Evolutionary conservation across 140 eudicot genomes (phyloP).

Genomic region (Anethum foeniculum): DNA sequence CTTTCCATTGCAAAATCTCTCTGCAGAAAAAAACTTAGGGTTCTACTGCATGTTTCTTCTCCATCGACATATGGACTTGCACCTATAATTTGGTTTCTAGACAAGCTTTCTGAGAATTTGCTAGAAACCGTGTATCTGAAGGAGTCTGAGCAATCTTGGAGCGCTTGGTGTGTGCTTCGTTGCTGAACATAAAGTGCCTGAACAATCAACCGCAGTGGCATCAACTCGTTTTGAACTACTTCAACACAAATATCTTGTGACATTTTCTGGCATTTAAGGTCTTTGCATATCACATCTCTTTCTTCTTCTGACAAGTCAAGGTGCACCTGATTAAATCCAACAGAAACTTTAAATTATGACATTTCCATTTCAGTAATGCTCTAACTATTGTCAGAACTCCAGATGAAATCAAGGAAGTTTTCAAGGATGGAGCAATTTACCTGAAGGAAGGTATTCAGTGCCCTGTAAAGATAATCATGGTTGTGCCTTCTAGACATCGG

Average conservation of each 20-base stretch:
- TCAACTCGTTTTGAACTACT: conserved; percentile 82
- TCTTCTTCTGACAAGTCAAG: conserved; percentile 68
- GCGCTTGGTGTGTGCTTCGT: conserved; percentile 70
- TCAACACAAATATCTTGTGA: conserved; percentile 63
- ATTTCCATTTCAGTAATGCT: background rate
- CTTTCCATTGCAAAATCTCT: conserved; percentile 32
- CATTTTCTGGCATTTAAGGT: conserved; percentile 77
- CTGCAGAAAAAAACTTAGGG: conserved; percentile 44
- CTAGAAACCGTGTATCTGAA: conserved; percentile 33
- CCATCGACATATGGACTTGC: conserved; percentile 47
- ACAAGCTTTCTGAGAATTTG: conserved; percentile 58
- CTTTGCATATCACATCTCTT: conserved; percentile 64
- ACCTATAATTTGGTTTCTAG: conserved; percentile 64
- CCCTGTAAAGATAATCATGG: conserved; percentile 80
- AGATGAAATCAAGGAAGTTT: background rate
- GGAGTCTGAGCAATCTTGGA: conserved; percentile 77
- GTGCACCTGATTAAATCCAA: conserved; percentile 37
- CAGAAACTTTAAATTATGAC: background rate
- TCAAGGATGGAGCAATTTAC: conserved; percentile 23
- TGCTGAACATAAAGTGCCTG: conserved; percentile 92
- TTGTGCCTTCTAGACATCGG: conserved; percentile 59
- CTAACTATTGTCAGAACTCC: background rate
- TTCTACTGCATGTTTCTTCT: conserved; percentile 39
- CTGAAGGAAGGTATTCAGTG: conserved; percentile 53
- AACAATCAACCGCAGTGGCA: conserved; percentile 85